Evolutionary conservation across 768 basidiomycete genomes (phyloP).

Genomic region (Imleria badia): DNA sequence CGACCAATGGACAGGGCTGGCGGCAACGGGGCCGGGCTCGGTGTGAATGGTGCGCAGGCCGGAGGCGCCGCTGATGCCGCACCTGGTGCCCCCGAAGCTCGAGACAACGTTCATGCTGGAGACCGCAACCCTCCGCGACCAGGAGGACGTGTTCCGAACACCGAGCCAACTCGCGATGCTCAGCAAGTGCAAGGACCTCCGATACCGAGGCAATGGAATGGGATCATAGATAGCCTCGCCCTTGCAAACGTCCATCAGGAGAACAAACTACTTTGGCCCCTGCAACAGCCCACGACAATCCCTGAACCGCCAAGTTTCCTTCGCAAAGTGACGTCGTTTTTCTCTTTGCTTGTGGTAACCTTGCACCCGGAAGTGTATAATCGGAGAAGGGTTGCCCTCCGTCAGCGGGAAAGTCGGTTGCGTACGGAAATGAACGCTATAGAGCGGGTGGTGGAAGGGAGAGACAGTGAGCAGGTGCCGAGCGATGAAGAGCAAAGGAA

Average conservation of each 20-base stretch:
- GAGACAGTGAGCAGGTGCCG: constrained; percentile 32
- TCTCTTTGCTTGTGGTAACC: constrained; percentile 56
- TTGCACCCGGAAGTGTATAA: constrained; percentile 77
- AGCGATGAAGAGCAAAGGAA: constrained; percentile 33
- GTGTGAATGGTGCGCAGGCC: constrained; percentile 21
- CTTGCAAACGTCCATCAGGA: constrained; percentile 58
- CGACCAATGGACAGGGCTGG: constrained; percentile 37
- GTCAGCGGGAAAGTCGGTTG: constrained; percentile 62
- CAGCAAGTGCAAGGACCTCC: constrained; percentile 30
- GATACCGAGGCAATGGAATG: constrained; percentile 30
- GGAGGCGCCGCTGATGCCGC: constrained; percentile 21
- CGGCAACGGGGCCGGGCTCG: constrained; percentile 21
- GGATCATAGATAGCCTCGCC: constrained; percentile 51
- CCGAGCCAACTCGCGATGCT: constrained; percentile 12
- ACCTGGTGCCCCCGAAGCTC: constrained; percentile 22
- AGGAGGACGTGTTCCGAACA: constrained; percentile 15
- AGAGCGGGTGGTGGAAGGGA: constrained; percentile 25
- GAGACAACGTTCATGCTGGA: constrained; percentile 14
- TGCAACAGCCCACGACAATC: constrained; percentile 13
- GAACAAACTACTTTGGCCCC: constrained; percentile 47
- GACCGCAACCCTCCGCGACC: constrained; percentile 16
- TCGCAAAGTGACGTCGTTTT: constrained; percentile 54
- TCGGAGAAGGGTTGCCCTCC: constrained; percentile 55
- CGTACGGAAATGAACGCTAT: constrained; percentile 59
- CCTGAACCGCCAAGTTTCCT: constrained; percentile 45